These are phyloP conservation scores for Mimosa pudica DNA, from an alignment of 306 rosid genomes.

Conservation along the genomic window DNA sequence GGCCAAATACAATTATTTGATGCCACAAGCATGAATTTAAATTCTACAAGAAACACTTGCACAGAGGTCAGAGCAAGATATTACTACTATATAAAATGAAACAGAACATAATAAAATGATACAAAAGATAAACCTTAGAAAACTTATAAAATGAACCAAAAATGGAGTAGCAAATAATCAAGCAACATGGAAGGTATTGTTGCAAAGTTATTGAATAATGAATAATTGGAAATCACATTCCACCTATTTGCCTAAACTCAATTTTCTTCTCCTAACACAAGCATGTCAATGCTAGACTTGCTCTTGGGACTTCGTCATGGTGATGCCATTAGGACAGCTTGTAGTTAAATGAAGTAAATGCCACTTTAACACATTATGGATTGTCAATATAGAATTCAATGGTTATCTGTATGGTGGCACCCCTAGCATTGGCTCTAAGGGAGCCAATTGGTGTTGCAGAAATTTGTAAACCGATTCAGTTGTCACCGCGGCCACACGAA, in stretches of 20 bases:
- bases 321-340: too few species aligned
- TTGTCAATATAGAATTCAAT: not conserved
- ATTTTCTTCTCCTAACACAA: not conserved
- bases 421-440: constrained; percentile 77
- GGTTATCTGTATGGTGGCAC: constrained; percentile 66
- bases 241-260: not conserved
- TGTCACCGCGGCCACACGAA: constrained; percentile 82
- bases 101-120: not conserved
- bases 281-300: too few species aligned
- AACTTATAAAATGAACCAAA: too few species aligned
- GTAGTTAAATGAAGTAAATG: too few species aligned
- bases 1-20: not conserved
- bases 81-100: not conserved
- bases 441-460: constrained; percentile 70
- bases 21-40: not conserved
- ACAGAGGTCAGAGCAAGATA: not conserved
- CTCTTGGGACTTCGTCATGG: too few species aligned
- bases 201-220: not conserved
- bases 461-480: constrained; percentile 83
- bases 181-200: not conserved
- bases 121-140: not conserved
- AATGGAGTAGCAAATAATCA: not conserved
- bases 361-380: not conserved
- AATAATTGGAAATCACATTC: not conserved
- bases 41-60: not conserved